Conservation (phyloP, 2,329 filamentous ascomycete genomes). For the Phialocephala subalpina region DNA sequence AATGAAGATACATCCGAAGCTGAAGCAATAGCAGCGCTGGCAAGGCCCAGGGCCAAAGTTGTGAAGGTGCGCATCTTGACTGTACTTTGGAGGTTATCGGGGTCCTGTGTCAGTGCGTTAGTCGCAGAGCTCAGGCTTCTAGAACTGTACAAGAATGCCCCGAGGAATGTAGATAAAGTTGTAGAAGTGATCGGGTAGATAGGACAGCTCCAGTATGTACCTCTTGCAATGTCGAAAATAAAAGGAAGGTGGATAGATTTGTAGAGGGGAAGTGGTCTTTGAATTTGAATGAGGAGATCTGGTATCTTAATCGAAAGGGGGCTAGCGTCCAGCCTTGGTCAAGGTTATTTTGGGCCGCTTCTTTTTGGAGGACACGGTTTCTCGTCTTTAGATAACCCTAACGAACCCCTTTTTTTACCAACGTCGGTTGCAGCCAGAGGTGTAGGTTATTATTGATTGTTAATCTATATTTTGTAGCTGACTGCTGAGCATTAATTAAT, state of each 20-base stretch:
- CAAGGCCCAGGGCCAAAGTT: slow-evolving; percentile 42
- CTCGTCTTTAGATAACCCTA: not conserved
- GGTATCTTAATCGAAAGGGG: slow-evolving; percentile 31
- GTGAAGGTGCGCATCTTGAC: slow-evolving; percentile 43
- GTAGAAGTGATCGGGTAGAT: slow-evolving; percentile 6
- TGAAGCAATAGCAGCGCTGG: slow-evolving; percentile 61
- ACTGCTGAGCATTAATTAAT: slow-evolving; percentile 1
- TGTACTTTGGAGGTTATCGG: slow-evolving; percentile 16
- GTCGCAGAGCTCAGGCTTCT: not conserved
- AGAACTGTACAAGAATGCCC: not conserved
- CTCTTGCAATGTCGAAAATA: slow-evolving; percentile 20
- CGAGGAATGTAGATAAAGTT: not conserved
- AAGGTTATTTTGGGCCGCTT: not conserved
- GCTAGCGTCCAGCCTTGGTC: slow-evolving; percentile 2
- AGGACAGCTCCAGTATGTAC: slow-evolving; percentile 12
- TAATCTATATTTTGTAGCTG: not conserved
- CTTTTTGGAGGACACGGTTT: slow-evolving; percentile 2
- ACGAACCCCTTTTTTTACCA: not conserved
- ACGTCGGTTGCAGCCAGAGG: not conserved
- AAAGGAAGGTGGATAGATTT: slow-evolving; percentile 19
- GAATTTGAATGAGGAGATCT: slow-evolving; percentile 34
- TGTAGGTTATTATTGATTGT: not conserved
- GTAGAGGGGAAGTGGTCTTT: slow-evolving; percentile 11
- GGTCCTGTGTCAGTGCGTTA: slow-evolving; percentile 31
- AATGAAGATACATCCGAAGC: slow-evolving; percentile 86